Percentiles rank a stretch among this genome's conserved stretches.
These are phyloP conservation scores for Wallacemonas sp. DNA, from an alignment of 208 protist genomes.

Conservation along the genomic window DNA sequence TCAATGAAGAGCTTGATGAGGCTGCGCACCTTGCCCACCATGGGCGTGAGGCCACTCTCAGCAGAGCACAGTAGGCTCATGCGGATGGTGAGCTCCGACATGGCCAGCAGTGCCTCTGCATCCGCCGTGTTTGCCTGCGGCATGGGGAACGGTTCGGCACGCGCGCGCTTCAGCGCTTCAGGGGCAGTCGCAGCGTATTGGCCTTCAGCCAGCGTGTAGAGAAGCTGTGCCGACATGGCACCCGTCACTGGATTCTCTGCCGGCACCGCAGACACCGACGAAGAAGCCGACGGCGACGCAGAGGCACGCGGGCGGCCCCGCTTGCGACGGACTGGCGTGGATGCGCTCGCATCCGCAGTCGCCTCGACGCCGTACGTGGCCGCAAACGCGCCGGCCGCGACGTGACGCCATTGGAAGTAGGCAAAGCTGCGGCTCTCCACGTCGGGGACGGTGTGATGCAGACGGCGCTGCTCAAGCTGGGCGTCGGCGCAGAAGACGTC, in stretches of 20 bases:
- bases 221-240: background rate
- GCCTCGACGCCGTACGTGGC: constrained; percentile 7
- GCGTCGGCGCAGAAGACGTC: constrained; percentile 44
- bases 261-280: background rate
- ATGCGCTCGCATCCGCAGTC: background rate
- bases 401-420: constrained; percentile 42
- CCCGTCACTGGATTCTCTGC: background rate
- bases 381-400: constrained; percentile 22
- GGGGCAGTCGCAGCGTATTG: background rate
- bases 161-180: constrained; percentile 20
- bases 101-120: constrained; percentile 34
- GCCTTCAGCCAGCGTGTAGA: constrained; percentile 6
- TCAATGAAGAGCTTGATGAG: constrained; percentile 34
- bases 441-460: constrained; percentile 30
- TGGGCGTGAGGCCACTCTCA: constrained; percentile 21
- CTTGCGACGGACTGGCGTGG: background rate
- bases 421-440: constrained; percentile 21
- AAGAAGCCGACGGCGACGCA: background rate
- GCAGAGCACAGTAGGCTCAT: constrained; percentile 35
- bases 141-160: constrained; percentile 32
- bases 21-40: constrained; percentile 34
- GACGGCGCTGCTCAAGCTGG: constrained; percentile 29
- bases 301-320: background rate
- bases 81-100: constrained; percentile 47
- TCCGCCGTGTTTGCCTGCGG: constrained; percentile 20